Conservation (phyloP, 2,329 filamentous ascomycete genomes). For the Diaporthe sp. region DNA sequence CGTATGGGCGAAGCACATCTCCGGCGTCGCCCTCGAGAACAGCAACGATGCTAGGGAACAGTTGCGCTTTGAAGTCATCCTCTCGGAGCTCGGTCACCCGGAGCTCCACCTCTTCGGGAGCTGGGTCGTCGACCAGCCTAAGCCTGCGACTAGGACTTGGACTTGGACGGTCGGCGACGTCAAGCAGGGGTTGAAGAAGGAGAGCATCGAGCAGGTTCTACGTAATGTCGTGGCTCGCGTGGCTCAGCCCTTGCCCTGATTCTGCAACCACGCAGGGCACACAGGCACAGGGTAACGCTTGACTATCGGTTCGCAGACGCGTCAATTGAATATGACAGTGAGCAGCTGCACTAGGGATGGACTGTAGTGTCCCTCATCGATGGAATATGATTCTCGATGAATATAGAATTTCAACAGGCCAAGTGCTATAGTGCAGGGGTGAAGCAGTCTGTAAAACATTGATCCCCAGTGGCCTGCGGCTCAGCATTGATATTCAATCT, state of each 20-base stretch:
- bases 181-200: conserved; percentile 32
- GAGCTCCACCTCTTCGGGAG: conserved; percentile 40
- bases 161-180: conserved; percentile 41
- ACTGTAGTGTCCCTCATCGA: background rate
- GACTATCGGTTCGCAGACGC: background rate
- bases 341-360: background rate
- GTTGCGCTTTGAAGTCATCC: conserved; percentile 38
- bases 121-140: conserved; percentile 35
- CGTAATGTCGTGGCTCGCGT: conserved; percentile 35
- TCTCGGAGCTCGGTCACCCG: conserved; percentile 25
- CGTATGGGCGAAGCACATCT: conserved; percentile 50
- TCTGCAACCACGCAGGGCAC: background rate
- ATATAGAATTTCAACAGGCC: background rate
- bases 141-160: conserved; percentile 36
- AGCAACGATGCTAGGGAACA: conserved; percentile 32
- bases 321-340: background rate
- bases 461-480: background rate
- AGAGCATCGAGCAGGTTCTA: conserved; percentile 39
- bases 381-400: background rate
- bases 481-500: background rate
- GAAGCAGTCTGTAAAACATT: background rate
- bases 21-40: conserved; percentile 47
- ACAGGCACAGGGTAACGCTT: background rate
- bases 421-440: background rate
- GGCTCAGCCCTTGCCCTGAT: conserved; percentile 25